Base-by-base conservation (phyloP, 148 eudicot species). In the Linanthus parryae region DNA sequence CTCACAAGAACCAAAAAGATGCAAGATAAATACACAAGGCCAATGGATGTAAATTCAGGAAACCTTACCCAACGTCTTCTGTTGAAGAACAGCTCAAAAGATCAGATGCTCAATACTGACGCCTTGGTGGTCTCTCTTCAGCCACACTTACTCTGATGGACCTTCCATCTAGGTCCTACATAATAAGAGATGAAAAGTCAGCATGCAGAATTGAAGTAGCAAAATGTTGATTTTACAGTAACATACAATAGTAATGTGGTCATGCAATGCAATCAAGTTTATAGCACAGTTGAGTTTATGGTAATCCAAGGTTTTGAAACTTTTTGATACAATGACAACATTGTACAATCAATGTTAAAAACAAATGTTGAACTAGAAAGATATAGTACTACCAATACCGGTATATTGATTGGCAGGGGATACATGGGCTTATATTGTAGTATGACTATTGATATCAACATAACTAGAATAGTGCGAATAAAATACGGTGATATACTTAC, bases 121-220 rank as follows among this genome's bases (percentile, higher is more conserved):
- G 94, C 71, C 74, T 75, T 45, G 77, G 54, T 18, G 54, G 80
- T 54, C 80, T 85, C 45, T 80, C 72, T 73, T 83, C 98, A 27
- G 98, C 98, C 44, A 60, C 63, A 39, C 76, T 72, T n/a, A 91
- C 95, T 44, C 98, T 80, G 40, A 91, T 91, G 42, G 71, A 26
- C 71, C 98, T 72, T 12, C 98, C 98, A 31, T 73, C 59, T 8
- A 91, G 66, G 60, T 91, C 98, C 98, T 91, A 73, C 68, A 75
- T 28, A n/a, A n/a, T n/a, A 20, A 62, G 18, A 59, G 38, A 48
- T 54, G 20, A 48, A 15, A 14, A 21, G 18, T 28, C 31, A 48
- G 35, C 13, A 10, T 14, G 7, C 35, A 31, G 5, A 5, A 49
- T 29, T 15, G 19, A 31, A 30, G 52, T 48, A 21, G 24, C 35